Evolutionary conservation across 1,284 basidiomycete species (phyloP), one percentile per base, ranked within the genome.

Genomic region (Moesziomyces antarcticus): DNA sequence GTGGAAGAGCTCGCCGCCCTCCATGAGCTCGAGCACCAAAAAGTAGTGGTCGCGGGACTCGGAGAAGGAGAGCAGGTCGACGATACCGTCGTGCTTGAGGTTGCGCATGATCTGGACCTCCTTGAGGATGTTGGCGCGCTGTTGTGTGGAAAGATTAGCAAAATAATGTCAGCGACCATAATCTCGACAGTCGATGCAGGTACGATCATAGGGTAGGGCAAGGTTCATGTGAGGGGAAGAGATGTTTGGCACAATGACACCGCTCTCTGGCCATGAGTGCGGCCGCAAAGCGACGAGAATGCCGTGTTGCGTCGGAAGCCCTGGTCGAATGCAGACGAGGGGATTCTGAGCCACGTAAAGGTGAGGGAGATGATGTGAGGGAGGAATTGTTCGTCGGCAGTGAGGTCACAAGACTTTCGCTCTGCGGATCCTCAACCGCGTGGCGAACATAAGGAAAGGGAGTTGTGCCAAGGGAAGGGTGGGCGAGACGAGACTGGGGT

Each of bases 51-150:
- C 95, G 27, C 88, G 87, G 18, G 93, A 93, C 85, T 99, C 97
- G 66, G 91, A 73, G 60, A 82, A 83, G 13, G 77, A 78, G 10
- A 82, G 40, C 5, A 84, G 75, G 27, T 78, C 71, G 92, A 99
- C 91, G 77, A 99, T 92, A 33, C 91, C 89, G 8, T 92, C 90
- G 82, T 99, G 94, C 75, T 91, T 91, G 66, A 91, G 91, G 22
- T 93, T 93, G 35, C 96, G 92, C 97, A 99, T 99, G 80, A 99
- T 99, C 85, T 97, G 94, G 6, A 99, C 97, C 89, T 99, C 97
- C 89, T 99, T 99, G 78, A 99, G 89, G 62, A 99, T 97, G 84
- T 98, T 98, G 69, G 95, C 91, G 75, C 97, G 93, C 95, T 99
- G 86, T 60, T 75, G 37, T 46, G 41, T 21, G 5, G 55, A 42